Base-by-base conservation (phyloP, 108 stramenopile genomes). In the Pseudonitzschia delicatissima region DNA sequence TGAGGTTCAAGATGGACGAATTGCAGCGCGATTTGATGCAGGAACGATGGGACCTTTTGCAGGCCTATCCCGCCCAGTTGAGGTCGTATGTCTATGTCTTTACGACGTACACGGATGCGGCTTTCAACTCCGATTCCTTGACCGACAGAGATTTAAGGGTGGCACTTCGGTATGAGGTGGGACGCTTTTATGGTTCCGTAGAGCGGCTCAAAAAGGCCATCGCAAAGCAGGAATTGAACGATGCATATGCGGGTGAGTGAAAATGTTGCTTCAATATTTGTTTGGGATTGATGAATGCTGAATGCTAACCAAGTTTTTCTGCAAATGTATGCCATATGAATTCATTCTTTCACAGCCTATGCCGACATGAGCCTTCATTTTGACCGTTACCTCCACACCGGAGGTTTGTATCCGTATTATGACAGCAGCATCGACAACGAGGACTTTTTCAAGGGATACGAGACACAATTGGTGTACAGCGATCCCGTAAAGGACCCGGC, bases 1-100 rank as follows among this genome's bases (percentile, higher is more conserved):
- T 73, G 32, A 64, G 74, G 12, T 47, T 55, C 36, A 53, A 70
- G n/a, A 72, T 80, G 79, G 91, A 93, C 58, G 91, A 93, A 68
- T 62, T 93, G 21, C 91, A 93, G 73, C 69, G 91, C 21, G 91
- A 93, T 68, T 74, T 93, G 49, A 93, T 93, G 91, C 91, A 93
- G 71, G 88, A 93, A 79, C 82, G 87, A 67, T 93, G 88, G 79
- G 91, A 89, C 62, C 59, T 87, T 1, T 83, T 93, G 12, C 83
- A 79, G 61, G 36, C 48, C 42, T 93, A 93, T 73, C 91, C 91
- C 1, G 68, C 74, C 2, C 85, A 87, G 62, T 59, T 93, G 9
- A 80, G 91, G 33, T 87, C 87, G 3, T 93, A 80, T 52, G 88
- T 93, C n/a, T 85, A 85, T 11, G 55, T 93, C n/a, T 84, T 93